Evolutionary conservation across 768 basidiomycete genomes (phyloP).

Genomic region (Chlorophyllum brunneum): DNA sequence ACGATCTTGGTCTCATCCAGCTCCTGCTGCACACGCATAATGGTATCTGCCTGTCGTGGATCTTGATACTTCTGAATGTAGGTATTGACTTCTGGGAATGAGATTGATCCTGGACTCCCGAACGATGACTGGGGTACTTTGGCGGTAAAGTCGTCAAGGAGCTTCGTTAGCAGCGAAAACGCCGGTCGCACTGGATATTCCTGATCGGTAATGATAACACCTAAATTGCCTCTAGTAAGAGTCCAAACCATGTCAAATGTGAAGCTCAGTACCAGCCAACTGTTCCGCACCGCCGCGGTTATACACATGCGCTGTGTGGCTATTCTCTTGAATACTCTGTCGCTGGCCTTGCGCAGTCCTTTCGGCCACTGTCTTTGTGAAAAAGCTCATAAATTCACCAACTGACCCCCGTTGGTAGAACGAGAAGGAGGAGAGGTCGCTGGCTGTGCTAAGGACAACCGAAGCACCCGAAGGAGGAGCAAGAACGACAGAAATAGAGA

Average conservation of each 20-base stretch:
- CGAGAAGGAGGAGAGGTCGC: conserved; percentile 85
- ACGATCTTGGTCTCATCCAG: conserved; percentile 99
- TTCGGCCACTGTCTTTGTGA: conserved; percentile 89
- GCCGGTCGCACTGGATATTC: conserved; percentile 97
- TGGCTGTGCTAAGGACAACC: conserved; percentile 62
- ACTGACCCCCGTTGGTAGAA: conserved; percentile 91
- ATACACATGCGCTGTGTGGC: conserved; percentile 91
- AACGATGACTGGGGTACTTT: conserved; percentile 74
- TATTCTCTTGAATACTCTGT: conserved; percentile 92
- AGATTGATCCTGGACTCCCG: conserved; percentile 61
- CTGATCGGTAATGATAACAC: conserved; percentile 88
- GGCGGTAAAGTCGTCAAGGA: conserved; percentile 87
- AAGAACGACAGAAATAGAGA: conserved; percentile 69
- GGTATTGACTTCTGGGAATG: conserved; percentile 69
- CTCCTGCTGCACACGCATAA: conserved; percentile 98
- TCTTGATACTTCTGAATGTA: conserved; percentile 95
- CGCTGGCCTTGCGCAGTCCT: conserved; percentile 84
- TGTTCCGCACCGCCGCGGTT: conserved; percentile 84
- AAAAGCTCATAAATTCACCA: conserved; percentile 91
- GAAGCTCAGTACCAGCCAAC: conserved; percentile 61
- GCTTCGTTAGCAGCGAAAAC: conserved; percentile 89
- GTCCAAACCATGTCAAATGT: not conserved
- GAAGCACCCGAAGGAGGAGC: conserved; percentile 61
- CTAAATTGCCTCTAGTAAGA: conserved; percentile 34
- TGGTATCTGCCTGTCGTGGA: conserved; percentile 93